Base-by-base conservation (phyloP, 495 filamentous ascomycete genomes). In the Neurospora terricola region DNA sequence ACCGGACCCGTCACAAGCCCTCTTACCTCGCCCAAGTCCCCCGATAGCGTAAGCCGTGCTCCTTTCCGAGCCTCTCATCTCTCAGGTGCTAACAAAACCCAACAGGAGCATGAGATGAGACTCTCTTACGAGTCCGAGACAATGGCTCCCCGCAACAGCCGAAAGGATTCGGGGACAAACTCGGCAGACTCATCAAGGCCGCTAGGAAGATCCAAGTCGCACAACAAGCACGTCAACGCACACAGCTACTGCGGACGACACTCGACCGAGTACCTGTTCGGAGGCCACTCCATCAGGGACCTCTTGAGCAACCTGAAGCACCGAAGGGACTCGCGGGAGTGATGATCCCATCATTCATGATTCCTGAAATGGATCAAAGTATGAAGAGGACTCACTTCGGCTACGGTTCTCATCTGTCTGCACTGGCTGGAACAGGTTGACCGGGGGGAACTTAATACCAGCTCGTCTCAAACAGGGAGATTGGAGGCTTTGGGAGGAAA, bases 231-330 rank as follows among this genome's bases (percentile, higher is more conserved):
- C 54, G 73, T 78, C 73, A 82, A 82, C 62, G 80, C 78, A 62
- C 68, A 82, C 75, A 81, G 78, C 72, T 80, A 80, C 71, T 82
- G 80, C 66, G 80, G 80, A 54, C 72, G 80, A 10, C 80, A 82
- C 69, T 76, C 78, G 62, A 73, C 77, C 66, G 75, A 82, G 76
- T 82, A 75, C 68, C 68, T 82, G 14, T 81, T 81, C 38, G 76
- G 76, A 4, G 79, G 79, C 4, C 76, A 73, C 69, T 74, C 74
- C 34, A 66, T 78, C 18, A 73, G 78, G 12, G 76, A 80, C 48
- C 71, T 81, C 12, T 80, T 78, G 78, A 68, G 76, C 42, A 71
- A 68, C 37, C 69, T 80, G n/a, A 77, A 75, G 48, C 23, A 38
- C 23, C 23, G 62, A 43, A 72, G 72, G 38, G 42, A 27, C 73